A percentile compares a stretch with the other conserved stretches of the same genome.
phyloP scores from a whole-genome alignment of 768 basidiomycete species.

The Tricholoma terreum region DNA sequence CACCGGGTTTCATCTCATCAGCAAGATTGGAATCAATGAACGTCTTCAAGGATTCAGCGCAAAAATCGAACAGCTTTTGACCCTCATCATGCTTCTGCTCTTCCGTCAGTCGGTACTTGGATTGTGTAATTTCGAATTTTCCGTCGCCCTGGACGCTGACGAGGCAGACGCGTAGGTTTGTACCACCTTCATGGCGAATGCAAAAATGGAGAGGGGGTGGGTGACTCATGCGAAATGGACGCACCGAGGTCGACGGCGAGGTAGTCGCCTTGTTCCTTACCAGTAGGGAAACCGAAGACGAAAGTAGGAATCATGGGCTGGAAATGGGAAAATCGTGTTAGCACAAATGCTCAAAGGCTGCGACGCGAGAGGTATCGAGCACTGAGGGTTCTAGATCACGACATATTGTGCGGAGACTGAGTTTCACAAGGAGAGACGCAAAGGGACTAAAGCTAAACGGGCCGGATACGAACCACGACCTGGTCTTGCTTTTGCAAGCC shows the following conservation, averaged over 20 bases:
- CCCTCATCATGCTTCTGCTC: conserved; percentile 99
- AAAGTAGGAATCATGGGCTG: conserved; percentile 97
- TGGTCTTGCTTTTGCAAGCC: conserved; percentile 82
- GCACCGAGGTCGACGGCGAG: conserved; percentile 87
- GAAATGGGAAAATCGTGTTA: conserved; percentile 8
- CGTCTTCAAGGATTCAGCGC: conserved; percentile 86
- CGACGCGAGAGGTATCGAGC: neutral
- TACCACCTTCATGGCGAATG: conserved; percentile 60
- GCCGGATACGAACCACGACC: conserved; percentile 68
- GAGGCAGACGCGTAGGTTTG: conserved; percentile 97
- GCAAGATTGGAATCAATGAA: conserved; percentile 78
- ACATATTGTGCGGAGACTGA: neutral
- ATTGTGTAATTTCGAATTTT: conserved; percentile 96
- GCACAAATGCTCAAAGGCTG: neutral
- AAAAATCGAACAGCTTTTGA: conserved; percentile 94
- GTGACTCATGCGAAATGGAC: conserved; percentile 19
- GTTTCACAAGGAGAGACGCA: neutral
- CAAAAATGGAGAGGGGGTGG: neutral
- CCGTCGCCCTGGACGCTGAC: conserved; percentile 90
- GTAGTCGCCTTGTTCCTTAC: conserved; percentile 84
- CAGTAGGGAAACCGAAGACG: conserved; percentile 94
- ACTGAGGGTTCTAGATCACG: neutral
- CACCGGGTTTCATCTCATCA: conserved; percentile 47
- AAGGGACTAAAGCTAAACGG: neutral
- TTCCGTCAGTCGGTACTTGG: conserved; percentile 94